A percentile compares a stretch with the other conserved stretches of the same genome.
phyloP scores from a whole-genome alignment of 2,329 filamentous ascomycete species.

The Chalaropsis thielavioides region DNA sequence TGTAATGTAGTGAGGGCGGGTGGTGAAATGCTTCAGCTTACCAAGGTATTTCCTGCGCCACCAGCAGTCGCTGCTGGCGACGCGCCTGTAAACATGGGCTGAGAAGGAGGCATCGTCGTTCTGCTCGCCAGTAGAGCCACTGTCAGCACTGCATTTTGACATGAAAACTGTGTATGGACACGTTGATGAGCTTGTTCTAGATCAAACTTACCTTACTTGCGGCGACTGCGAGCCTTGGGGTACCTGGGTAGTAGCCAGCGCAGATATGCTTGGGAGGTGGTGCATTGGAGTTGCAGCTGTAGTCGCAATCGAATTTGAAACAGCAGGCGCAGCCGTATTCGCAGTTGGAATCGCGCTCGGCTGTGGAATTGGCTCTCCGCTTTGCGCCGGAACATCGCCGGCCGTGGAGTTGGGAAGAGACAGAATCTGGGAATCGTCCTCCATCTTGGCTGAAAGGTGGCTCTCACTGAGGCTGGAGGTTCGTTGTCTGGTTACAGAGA shows the following conservation, averaged over 20 bases:
- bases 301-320: neutral
- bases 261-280: slow-evolving; percentile 34
- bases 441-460: slow-evolving; percentile 27
- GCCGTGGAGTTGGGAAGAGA: slow-evolving; percentile 26
- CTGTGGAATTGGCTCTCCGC: slow-evolving; percentile 35
- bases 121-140: neutral
- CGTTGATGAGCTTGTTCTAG: neutral
- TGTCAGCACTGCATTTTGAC: neutral
- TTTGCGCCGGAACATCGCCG: neutral
- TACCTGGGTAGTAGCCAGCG: slow-evolving; percentile 30
- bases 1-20: no score
- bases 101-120: slow-evolving; percentile 16
- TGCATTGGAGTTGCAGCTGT: slow-evolving; percentile 21
- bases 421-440: slow-evolving; percentile 31
- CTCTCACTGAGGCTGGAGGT: neutral
- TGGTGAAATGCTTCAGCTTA: slow-evolving; percentile 19
- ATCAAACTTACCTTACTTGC: slow-evolving; percentile 32
- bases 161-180: neutral
- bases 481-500: neutral
- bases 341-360: slow-evolving; percentile 36
- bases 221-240: slow-evolving; percentile 26
- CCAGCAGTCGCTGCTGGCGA: slow-evolving; percentile 24
- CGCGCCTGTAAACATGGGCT: slow-evolving; percentile 21
- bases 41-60: slow-evolving; percentile 23
- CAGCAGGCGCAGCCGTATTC: slow-evolving; percentile 20